Evolutionary conservation across 768 basidiomycete species (phyloP).

Genomic region (Phylloporus arenicola): DNA sequence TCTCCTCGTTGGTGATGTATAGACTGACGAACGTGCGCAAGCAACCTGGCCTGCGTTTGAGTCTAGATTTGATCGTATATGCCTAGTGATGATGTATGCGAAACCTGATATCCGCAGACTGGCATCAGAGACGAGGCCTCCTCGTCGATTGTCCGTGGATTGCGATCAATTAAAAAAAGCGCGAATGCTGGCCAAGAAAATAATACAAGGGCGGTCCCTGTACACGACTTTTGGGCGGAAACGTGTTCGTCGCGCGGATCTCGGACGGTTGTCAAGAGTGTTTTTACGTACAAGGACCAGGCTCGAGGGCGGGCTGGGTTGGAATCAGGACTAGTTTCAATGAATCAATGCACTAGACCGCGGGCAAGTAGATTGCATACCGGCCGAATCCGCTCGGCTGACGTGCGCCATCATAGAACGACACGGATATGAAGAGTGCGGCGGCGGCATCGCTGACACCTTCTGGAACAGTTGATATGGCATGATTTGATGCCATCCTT

Average conservation of each 20-base stretch:
- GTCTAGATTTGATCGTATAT: not conserved
- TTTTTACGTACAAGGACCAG: conserved; percentile 13
- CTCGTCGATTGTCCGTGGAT: conserved; percentile 5
- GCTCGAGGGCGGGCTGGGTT: not conserved
- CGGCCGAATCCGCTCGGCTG: not conserved
- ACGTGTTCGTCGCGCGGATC: conserved; percentile 20
- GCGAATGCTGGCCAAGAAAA: not conserved
- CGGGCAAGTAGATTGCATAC: not conserved
- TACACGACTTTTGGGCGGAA: conserved; percentile 3
- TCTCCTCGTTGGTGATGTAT: conserved; percentile 9
- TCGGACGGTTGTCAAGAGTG: conserved; percentile 5
- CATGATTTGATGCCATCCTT: not conserved
- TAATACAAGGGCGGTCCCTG: not conserved
- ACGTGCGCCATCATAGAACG: not conserved
- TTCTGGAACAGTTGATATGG: conserved; percentile 2
- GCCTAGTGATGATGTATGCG: not conserved
- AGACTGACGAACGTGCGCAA: not conserved
- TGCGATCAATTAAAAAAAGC: conserved; percentile 2
- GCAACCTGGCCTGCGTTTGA: conserved; percentile 3
- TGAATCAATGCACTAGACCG: not conserved
- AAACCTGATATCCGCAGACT: not conserved
- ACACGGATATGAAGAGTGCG: conserved; percentile 10
- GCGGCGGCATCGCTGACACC: not conserved
- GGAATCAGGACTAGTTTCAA: not conserved
- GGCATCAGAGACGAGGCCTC: not conserved